Conservation (phyloP, 108 stramenopile species). For the Skeletonema marinoi region DNA sequence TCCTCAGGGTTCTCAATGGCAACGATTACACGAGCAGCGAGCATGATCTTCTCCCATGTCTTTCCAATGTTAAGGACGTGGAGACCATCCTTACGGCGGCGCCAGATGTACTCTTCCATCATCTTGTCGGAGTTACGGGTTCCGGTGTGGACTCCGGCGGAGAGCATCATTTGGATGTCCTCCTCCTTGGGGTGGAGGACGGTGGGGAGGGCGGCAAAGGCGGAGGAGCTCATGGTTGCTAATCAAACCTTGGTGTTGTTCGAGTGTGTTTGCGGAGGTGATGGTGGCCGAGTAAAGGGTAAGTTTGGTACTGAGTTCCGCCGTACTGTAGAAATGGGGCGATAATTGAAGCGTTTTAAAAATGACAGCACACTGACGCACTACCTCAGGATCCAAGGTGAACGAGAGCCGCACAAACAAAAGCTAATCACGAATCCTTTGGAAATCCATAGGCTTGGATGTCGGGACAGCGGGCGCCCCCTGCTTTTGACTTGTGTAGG, state of each 20-base stretch:
- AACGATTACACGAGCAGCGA: constrained; percentile 99
- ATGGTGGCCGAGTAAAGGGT: neutral
- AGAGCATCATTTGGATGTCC: constrained; percentile 99
- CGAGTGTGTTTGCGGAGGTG: neutral
- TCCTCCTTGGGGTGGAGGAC: constrained; percentile 88
- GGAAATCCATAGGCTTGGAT: neutral
- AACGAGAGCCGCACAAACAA: neutral
- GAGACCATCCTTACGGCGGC: constrained; percentile 96
- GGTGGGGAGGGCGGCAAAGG: constrained; percentile 49
- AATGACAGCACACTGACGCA: neutral
- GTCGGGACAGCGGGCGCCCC: too few species aligned
- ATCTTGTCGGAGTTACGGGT: constrained; percentile 95
- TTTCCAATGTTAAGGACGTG: constrained; percentile 99
- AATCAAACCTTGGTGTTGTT: neutral
- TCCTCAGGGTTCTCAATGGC: constrained; percentile 99
- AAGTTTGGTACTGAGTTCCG: neutral
- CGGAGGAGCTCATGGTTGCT: constrained; percentile 48
- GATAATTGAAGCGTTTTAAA: neutral
- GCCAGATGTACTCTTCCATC: constrained; percentile 99
- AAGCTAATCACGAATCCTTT: neutral
- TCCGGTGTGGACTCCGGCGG: constrained; percentile 99
- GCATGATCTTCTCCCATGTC: constrained; percentile 99
- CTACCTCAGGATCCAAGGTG: too few species aligned
- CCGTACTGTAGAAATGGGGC: neutral
- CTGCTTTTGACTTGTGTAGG: too few species aligned